A percentile compares a stretch with the other conserved stretches of the same genome.
Conservation (phyloP, 768 basidiomycete genomes). For the Harrya chromipes region DNA sequence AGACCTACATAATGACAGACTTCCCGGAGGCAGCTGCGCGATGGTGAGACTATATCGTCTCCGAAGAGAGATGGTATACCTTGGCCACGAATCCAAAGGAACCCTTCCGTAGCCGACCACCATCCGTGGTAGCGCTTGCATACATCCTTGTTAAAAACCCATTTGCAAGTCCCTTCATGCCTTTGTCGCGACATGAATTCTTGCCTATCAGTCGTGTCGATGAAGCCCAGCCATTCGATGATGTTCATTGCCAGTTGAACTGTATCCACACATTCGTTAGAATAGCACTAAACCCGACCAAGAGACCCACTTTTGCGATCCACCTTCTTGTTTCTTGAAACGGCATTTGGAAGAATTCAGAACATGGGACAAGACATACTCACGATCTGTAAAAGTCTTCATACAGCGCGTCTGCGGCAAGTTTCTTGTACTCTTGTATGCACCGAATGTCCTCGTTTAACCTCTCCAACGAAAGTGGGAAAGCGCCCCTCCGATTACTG, state of each 20-base stretch:
- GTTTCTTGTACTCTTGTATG: slow-evolving; percentile 21
- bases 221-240: slow-evolving; percentile 22
- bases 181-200: slow-evolving; percentile 24
- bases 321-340: slow-evolving; percentile 14
- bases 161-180: slow-evolving; percentile 23
- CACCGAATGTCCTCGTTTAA: slow-evolving; percentile 22
- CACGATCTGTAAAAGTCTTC: slow-evolving; percentile 22
- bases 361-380: background rate
- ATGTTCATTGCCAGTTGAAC: slow-evolving; percentile 23
- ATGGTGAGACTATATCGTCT: slow-evolving; percentile 1
- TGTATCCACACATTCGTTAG: slow-evolving; percentile 7
- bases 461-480: slow-evolving; percentile 22
- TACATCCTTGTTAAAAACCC: slow-evolving; percentile 20
- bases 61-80: slow-evolving; percentile 4
- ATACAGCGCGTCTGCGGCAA: slow-evolving; percentile 13
- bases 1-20: slow-evolving; percentile 23
- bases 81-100: slow-evolving; percentile 27
- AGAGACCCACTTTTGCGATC: slow-evolving; percentile 24
- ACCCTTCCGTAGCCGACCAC: slow-evolving; percentile 17
- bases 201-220: slow-evolving; percentile 24
- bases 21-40: slow-evolving; percentile 20
- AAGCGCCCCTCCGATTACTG: slow-evolving; percentile 13
- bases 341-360: background rate
- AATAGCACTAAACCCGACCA: background rate
- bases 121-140: slow-evolving; percentile 20